Base-by-base conservation (phyloP, 257 asterid species). In the Primulina eburnea region DNA sequence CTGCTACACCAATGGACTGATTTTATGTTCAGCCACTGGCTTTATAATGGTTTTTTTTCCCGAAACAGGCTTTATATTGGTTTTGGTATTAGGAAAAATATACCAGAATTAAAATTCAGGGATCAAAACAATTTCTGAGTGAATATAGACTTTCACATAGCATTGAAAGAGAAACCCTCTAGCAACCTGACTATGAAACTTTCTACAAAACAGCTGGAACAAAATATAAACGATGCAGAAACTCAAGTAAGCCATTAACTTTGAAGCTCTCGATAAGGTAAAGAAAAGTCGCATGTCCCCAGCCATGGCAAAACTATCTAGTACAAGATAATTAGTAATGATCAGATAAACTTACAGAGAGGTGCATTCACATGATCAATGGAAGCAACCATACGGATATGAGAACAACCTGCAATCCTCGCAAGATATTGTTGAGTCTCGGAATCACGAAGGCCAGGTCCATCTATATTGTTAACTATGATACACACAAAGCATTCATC, bases 341-440 rank as follows among this genome's bases (percentile, higher is more conserved):
- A 72, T 40, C 3, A 71, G 77, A 56, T 62, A 63, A 29, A 79
- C 99, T 90, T 83, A 90, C 99, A 73, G 40, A 90, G 88, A 79
- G 87, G 91, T 64, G 99, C 85, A 78, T 94, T 94, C 60, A 94
- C 92, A 68, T 94, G 90, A 80, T 91, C 97, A 69, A 88, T 82
- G 17, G 99, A 94, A 62, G 99, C 96, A 78, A 91, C 85, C 72
- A 91, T 65, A 59, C 86, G 92, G 65, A 91, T 75, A 79, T 89
- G 93, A 70, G 99, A 81, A 78, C 95, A 94, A 71, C 92, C 92
- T 57, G 96, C 95, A 4, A 89, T 76, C 76, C 95, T 85, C 37
- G 96, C 95, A 29, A 94, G 90, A 79, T 75, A 80, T 58, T 87
- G 95, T 80, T 91, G 99, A 37, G 87, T 81, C 64, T 93, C 99